phyloP scores from a whole-genome alignment of 169 alveolate species.

The Besnoitia besnoiti region DNA sequence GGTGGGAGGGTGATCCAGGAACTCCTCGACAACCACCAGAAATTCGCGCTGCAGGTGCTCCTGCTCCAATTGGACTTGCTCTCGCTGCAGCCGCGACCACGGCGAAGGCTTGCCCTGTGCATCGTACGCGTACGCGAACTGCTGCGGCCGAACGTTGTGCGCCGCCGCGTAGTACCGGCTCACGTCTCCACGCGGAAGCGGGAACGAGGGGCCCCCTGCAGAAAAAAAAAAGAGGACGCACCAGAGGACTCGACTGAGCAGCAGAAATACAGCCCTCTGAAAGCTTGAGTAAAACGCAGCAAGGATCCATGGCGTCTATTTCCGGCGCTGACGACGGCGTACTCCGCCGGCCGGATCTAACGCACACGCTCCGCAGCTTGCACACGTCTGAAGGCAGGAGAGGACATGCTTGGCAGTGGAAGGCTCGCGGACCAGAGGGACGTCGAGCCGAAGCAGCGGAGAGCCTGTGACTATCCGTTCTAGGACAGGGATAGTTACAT shows the following conservation, averaged over 20 bases:
- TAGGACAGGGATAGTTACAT: too few relatives aligned
- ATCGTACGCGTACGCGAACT: slow-evolving; percentile 59
- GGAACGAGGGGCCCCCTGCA: slow-evolving; percentile 30
- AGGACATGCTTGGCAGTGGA: too few relatives aligned
- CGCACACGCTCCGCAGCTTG: too few relatives aligned
- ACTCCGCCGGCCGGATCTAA: too few relatives aligned
- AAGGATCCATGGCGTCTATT: too few relatives aligned
- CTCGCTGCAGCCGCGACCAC: slow-evolving; percentile 8
- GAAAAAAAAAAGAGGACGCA: neutral
- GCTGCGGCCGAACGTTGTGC: slow-evolving; percentile 40
- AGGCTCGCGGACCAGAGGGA: too few relatives aligned
- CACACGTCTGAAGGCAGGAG: too few relatives aligned
- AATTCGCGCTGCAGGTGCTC: slow-evolving; percentile 50
- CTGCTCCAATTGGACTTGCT: slow-evolving; percentile 50
- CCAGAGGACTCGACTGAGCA: neutral
- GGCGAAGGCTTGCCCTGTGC: neutral
- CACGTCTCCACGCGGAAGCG: slow-evolving; percentile 50
- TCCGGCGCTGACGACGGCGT: too few relatives aligned
- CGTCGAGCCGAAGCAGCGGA: too few relatives aligned
- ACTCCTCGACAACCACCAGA: slow-evolving; percentile 53
- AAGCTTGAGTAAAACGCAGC: too few relatives aligned
- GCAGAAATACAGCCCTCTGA: too few relatives aligned
- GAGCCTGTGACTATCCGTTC: too few relatives aligned
- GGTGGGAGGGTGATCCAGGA: slow-evolving; percentile 32
- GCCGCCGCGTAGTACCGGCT: neutral